phyloP scores from a whole-genome alignment of 768 basidiomycete species.

The Tylopilus vinaceipallidus region DNA sequence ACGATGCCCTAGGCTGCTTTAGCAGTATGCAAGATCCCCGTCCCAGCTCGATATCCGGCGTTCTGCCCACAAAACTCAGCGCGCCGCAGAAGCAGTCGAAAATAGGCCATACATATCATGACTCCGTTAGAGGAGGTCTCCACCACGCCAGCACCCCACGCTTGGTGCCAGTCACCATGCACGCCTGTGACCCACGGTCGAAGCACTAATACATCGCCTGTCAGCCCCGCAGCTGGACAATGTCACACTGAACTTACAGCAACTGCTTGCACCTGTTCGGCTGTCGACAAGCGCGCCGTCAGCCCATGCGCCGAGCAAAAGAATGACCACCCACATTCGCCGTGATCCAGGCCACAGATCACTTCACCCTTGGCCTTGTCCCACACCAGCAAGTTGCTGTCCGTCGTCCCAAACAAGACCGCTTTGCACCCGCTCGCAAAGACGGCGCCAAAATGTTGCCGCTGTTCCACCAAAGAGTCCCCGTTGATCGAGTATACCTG shows the following conservation, averaged over 20 bases:
- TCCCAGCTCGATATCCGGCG: conserved; percentile 10
- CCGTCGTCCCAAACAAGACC: conserved; percentile 55
- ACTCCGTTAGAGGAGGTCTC: conserved; percentile 34
- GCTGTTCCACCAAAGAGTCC: conserved; percentile 28
- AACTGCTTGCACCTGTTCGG: conserved; percentile 33
- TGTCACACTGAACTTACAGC: conserved; percentile 27
- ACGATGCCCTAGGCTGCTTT: conserved; percentile 23
- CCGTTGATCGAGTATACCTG: conserved; percentile 48
- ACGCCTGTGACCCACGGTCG: conserved; percentile 39
- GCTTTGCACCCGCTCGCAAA: conserved; percentile 53
- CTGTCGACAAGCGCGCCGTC: conserved; percentile 17
- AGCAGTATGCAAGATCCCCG: conserved; percentile 31
- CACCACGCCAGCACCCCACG: conserved; percentile 58
- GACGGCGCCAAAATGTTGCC: conserved; percentile 44
- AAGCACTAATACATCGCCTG: conserved; percentile 36
- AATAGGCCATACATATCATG: conserved; percentile 27
- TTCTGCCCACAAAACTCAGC: conserved; percentile 14
- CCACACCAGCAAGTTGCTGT: conserved; percentile 61
- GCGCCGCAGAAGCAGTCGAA: not conserved
- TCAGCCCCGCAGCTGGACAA: conserved; percentile 23
- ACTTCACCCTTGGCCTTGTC: conserved; percentile 52
- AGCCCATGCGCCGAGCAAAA: conserved; percentile 1
- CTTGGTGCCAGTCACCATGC: conserved; percentile 57
- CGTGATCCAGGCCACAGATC: conserved; percentile 60
- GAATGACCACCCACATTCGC: conserved; percentile 44